Evolutionary conservation across 768 basidiomycete genomes (phyloP).

Genomic region (Termitomyces sp.): DNA sequence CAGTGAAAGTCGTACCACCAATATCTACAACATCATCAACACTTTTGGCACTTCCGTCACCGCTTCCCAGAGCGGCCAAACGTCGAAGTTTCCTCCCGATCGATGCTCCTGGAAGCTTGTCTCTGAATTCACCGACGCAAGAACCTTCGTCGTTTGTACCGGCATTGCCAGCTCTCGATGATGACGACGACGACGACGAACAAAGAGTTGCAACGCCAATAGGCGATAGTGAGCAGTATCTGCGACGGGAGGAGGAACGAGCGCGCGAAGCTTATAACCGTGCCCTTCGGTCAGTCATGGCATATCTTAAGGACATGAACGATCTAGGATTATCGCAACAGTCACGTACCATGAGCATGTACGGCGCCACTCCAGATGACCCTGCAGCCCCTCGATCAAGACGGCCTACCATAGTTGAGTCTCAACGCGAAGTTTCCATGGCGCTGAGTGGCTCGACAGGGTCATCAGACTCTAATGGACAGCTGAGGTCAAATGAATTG

Average conservation of each 20-base stretch:
- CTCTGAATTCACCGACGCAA: slow-evolving; percentile 56
- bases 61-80: slow-evolving; percentile 52
- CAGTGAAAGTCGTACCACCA: slow-evolving; percentile 19
- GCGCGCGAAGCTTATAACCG: slow-evolving; percentile 67
- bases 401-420: slow-evolving; percentile 63
- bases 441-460: slow-evolving; percentile 42
- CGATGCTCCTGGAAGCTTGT: slow-evolving; percentile 50
- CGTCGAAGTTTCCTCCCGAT: slow-evolving; percentile 89
- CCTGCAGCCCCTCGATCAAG: slow-evolving; percentile 42
- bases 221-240: slow-evolving; percentile 40
- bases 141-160: slow-evolving; percentile 58
- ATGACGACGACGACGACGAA: slow-evolving; percentile 24
- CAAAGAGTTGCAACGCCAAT: slow-evolving; percentile 36
- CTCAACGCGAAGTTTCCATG: slow-evolving; percentile 51
- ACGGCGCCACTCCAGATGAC: slow-evolving; percentile 47
- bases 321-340: slow-evolving; percentile 78
- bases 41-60: slow-evolving; percentile 36
- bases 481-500: slow-evolving; percentile 63
- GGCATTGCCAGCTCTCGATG: slow-evolving; percentile 39
- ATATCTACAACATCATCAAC: slow-evolving; percentile 19
- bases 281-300: slow-evolving; percentile 88
- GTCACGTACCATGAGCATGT: slow-evolving; percentile 48
- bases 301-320: slow-evolving; percentile 93
- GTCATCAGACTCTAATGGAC: slow-evolving; percentile 38
- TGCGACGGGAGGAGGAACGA: slow-evolving; percentile 66